Percentiles rank a stretch among this genome's conserved stretches.
Evolutionary conservation across 768 basidiomycete species (phyloP).

Genomic region (Dentipellis sp.): DNA sequence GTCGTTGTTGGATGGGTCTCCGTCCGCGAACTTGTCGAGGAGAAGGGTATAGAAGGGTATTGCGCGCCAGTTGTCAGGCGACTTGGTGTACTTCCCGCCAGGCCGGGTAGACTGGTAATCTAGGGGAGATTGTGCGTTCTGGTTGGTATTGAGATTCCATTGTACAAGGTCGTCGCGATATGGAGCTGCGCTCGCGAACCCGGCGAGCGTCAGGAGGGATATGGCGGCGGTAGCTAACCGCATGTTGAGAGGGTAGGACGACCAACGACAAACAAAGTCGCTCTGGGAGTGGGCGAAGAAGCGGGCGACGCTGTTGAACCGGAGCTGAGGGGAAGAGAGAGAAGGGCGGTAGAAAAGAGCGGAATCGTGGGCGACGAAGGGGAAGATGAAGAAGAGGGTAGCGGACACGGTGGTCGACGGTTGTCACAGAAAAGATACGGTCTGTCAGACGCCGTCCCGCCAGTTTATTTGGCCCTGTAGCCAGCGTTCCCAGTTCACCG

Average conservation of each 20-base stretch:
- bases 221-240: constrained; percentile 38
- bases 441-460: neutral
- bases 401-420: neutral
- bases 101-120: constrained; percentile 58
- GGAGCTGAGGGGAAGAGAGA: neutral
- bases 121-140: constrained; percentile 54
- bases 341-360: neutral
- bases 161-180: constrained; percentile 55
- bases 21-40: constrained; percentile 91
- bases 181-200: constrained; percentile 45
- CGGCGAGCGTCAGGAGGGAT: constrained; percentile 28
- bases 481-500: no score
- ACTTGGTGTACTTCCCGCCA: constrained; percentile 63
- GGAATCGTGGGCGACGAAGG: neutral
- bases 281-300: neutral
- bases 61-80: constrained; percentile 80
- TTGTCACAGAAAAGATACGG: neutral
- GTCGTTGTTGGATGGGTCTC: constrained; percentile 88
- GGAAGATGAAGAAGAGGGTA: neutral
- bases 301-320: neutral
- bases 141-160: constrained; percentile 76
- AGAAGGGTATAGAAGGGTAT: constrained; percentile 76
- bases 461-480: neutral
- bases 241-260: constrained; percentile 22
- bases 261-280: neutral